phyloP scores from a whole-genome alignment of 768 basidiomycete genomes.

The Auricularia sp. region DNA sequence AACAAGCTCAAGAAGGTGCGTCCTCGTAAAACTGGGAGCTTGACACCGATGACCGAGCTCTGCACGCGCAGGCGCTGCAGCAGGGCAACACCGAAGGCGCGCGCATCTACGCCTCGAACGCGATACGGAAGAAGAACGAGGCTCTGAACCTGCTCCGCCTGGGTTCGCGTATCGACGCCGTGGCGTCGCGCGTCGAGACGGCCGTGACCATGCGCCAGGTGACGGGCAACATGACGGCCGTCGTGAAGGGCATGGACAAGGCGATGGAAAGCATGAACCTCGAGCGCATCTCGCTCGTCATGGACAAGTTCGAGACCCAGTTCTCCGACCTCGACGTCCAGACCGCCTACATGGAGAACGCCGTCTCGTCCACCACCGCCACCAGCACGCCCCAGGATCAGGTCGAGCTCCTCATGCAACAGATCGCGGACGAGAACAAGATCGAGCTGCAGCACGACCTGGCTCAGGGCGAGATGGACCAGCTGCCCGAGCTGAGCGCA shows the following conservation, averaged over 20 bases:
- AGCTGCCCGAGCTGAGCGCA: constrained; percentile 46
- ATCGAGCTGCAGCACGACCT: constrained; percentile 92
- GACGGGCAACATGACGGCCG: constrained; percentile 92
- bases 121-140: constrained; percentile 97
- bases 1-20: constrained; percentile 83
- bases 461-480: constrained; percentile 41
- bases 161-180: constrained; percentile 89
- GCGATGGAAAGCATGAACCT: constrained; percentile 99
- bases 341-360: constrained; percentile 95
- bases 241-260: constrained; percentile 96
- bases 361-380: constrained; percentile 89
- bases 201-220: constrained; percentile 97
- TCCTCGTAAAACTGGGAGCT: not conserved
- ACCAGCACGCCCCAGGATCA: constrained; percentile 94
- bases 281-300: constrained; percentile 90
- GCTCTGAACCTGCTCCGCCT: constrained; percentile 82
- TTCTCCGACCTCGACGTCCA: constrained; percentile 97
- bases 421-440: constrained; percentile 94
- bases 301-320: constrained; percentile 98
- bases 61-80: constrained; percentile 62
- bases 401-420: constrained; percentile 81
- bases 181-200: constrained; percentile 93
- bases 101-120: constrained; percentile 94
- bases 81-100: constrained; percentile 97
- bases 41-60: not conserved